Evolutionary conservation across 1,139 yeast species (phyloP), one percentile per base, ranked within the genome.

Genomic region (Yamadazyma kanchanaburiensis): DNA sequence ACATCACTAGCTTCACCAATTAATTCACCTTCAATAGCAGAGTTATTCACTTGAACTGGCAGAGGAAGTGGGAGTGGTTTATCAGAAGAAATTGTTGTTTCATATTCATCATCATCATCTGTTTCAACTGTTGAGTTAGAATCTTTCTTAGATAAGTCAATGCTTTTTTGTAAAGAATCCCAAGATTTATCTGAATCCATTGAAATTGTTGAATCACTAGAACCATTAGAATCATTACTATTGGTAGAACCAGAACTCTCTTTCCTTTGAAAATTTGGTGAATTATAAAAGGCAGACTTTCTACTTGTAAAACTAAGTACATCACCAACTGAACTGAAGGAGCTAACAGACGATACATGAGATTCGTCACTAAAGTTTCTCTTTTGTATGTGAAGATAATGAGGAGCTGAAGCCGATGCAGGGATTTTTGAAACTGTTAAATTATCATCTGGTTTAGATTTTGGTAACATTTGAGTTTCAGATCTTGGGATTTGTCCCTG

Each of bases 341-440:
- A 58, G 33, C 66, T 60, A 10, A 62, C 59, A 1, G 68, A 60
- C 2, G 69, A 60, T 2, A 58, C 64, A 12, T 48, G 53, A 2
- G 69, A 60, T 31, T 63, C 69, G 32, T 62, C 67, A 32, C 70
- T 62, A 39, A 60, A 61, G 9, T 53, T 51, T 28, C 70, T 39
- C 33, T 60, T 59, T 26, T 49, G 50, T 17, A 58, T 51, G 25
- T 48, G 52, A 12, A 43, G 34, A 12, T 38, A 31, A 15, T 36
- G 37, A 2, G 31, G 33, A 18, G 25, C 18, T 12, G 25, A 17
- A 6, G 29, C 26, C 12, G 31, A 27, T 3, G 17, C 22, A 8
- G 35, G 18, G 22, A 37, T 32, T 3, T 22, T 24, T 6, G 27
- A 15, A 26, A 43, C 37, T 8, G 37, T 37, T 32, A 44, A 47